These are phyloP conservation scores for Phallus indusiatus DNA, from an alignment of 768 basidiomycete species.

Conservation along the genomic window DNA sequence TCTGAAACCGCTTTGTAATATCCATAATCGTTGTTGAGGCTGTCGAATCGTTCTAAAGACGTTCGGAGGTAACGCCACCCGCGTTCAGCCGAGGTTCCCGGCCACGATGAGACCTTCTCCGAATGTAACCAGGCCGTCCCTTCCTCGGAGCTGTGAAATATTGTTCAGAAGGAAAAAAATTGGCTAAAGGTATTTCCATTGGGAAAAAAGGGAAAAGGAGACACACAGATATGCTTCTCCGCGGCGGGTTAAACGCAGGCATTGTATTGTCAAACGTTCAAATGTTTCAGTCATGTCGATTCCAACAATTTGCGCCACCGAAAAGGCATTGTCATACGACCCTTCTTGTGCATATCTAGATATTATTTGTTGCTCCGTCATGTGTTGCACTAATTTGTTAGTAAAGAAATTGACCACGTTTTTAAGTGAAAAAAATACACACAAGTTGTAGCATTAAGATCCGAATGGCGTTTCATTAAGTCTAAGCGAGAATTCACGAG, in stretches of 20 bases:
- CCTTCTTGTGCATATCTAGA: conserved; percentile 70
- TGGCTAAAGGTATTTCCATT: not conserved
- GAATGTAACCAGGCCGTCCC: conserved; percentile 76
- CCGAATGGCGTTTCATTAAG: conserved; percentile 58
- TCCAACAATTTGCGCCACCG: conserved; percentile 61
- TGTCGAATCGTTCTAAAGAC: conserved; percentile 71
- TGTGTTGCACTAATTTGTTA: not conserved
- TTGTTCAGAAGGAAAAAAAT: not conserved
- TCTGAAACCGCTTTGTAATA: conserved; percentile 75
- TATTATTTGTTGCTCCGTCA: conserved; percentile 35
- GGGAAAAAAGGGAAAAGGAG: conserved; percentile 1
- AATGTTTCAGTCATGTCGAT: conserved; percentile 88
- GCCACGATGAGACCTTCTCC: conserved; percentile 74
- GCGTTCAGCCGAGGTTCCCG: conserved; percentile 67
- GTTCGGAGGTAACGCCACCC: conserved; percentile 86
- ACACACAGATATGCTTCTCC: conserved; percentile 52
- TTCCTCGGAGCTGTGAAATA: conserved; percentile 48
- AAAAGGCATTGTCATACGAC: conserved; percentile 71
- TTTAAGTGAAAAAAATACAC: conserved; percentile 19
- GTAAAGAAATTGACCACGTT: conserved; percentile 8
- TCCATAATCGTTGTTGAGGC: conserved; percentile 53
- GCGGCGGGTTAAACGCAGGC: conserved; percentile 62
- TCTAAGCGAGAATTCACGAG: conserved; percentile 71
- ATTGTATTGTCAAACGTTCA: conserved; percentile 64
- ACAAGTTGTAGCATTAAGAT: conserved; percentile 45